Conservation (phyloP, 2,329 filamentous ascomycete genomes). For the Colletotrichum caudatum region DNA sequence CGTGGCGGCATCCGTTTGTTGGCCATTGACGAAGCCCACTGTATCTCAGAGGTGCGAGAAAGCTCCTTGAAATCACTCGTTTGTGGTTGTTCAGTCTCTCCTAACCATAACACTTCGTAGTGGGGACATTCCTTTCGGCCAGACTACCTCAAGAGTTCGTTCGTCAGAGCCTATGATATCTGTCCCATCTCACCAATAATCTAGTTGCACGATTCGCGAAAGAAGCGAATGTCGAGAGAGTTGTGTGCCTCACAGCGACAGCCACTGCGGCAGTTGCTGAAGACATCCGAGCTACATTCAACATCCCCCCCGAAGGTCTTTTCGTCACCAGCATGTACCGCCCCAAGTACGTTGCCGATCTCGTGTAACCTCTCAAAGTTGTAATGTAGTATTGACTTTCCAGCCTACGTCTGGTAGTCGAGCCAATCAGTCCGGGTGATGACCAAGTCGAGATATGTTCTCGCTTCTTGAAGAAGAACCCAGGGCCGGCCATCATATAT, state of each 20-base stretch:
- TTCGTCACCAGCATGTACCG: conserved; percentile 71
- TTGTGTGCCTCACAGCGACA: conserved; percentile 71
- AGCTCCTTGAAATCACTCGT: too few relatives aligned
- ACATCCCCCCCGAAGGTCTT: conserved; percentile 61
- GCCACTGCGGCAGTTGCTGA: conserved; percentile 67
- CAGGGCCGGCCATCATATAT: conserved; percentile 70
- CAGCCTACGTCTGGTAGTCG: conserved; percentile 65
- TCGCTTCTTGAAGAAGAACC: conserved; percentile 63
- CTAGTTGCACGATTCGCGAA: conserved; percentile 65
- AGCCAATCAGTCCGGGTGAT: conserved; percentile 55
- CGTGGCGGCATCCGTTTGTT: conserved; percentile 67
- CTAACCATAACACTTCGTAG: conserved; percentile 43
- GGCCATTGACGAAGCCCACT: conserved; percentile 70
- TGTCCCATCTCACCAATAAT: conserved; percentile 43
- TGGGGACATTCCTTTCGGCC: conserved; percentile 64
- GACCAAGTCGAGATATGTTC: conserved; percentile 54
- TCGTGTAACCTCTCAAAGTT: accelerated
- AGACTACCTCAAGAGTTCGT: conserved; percentile 62
- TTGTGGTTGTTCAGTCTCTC: not conserved
- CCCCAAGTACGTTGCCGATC: conserved; percentile 55
- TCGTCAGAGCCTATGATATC: not conserved
- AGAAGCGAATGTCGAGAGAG: conserved; percentile 68
- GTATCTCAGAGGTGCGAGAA: conserved; percentile 60
- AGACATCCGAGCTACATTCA: conserved; percentile 66
- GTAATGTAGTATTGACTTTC: not conserved